These are phyloP conservation scores for Dillenia suffruticosa DNA, from an alignment of 164 flowering plant genomes.

Conservation along the genomic window DNA sequence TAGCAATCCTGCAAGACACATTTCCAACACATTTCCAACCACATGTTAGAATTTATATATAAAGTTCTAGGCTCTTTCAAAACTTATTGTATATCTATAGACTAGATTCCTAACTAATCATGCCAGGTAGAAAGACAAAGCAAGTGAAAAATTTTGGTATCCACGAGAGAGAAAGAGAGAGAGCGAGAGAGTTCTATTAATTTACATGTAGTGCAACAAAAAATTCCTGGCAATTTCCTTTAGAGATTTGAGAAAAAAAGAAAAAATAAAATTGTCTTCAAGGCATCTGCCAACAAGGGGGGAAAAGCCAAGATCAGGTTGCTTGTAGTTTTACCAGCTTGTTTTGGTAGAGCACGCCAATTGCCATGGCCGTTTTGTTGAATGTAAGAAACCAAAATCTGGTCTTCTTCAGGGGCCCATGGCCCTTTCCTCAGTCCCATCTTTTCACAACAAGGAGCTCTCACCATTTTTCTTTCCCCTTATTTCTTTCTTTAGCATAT, in stretches of 20 bases:
- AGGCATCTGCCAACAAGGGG: background rate
- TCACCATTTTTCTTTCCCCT: conserved; percentile 33
- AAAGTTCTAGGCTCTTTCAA: background rate
- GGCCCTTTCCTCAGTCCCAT: conserved; percentile 77
- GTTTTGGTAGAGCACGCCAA: conserved; percentile 72
- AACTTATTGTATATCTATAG: background rate
- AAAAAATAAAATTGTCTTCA: background rate
- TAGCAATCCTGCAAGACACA: conserved; percentile 32
- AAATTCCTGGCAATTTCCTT: too few relatives aligned
- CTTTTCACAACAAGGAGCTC: conserved; percentile 73
- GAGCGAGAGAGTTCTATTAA: too few relatives aligned
- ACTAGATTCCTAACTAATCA: background rate
- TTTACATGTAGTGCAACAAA: too few relatives aligned
- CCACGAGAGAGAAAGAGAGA: background rate
- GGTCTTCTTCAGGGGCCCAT: conserved; percentile 73
- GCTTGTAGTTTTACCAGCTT: conserved; percentile 37
- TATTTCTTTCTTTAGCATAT: background rate
- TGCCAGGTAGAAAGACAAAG: background rate
- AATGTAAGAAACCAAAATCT: conserved; percentile 41
- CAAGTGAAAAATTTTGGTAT: background rate
- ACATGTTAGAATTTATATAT: background rate
- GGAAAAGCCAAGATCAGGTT: conserved; percentile 1
- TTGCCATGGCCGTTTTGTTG: conserved; percentile 48
- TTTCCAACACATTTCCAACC: background rate
- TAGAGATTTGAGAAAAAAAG: background rate